Percentiles rank a stretch among this genome's conserved stretches.
Conservation (phyloP, 2,329 filamentous ascomycete species). For the Cercospora zeina region DNA sequence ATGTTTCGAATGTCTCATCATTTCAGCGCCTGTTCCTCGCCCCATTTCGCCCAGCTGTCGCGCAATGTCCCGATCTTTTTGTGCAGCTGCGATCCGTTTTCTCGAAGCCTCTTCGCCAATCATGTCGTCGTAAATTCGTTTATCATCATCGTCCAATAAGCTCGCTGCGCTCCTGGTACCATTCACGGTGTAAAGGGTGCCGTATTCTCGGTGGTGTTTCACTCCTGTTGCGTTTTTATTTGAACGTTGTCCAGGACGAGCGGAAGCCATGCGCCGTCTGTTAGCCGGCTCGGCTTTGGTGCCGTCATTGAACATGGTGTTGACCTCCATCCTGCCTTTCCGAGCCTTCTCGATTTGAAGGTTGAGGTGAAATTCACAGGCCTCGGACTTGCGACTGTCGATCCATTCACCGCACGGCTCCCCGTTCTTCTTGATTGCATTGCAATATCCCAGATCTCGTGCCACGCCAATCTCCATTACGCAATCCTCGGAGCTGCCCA, state of each 20-base stretch:
- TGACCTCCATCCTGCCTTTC: constrained; percentile 73
- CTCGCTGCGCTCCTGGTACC: constrained; percentile 54
- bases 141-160: constrained; percentile 65
- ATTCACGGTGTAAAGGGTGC: constrained; percentile 48
- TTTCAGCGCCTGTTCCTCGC: constrained; percentile 67
- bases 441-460: constrained; percentile 85
- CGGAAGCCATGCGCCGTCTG: constrained; percentile 20
- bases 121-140: constrained; percentile 55
- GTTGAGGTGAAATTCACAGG: constrained; percentile 91
- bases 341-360: constrained; percentile 71
- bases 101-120: constrained; percentile 62
- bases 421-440: constrained; percentile 80
- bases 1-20: constrained; percentile 55
- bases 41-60: constrained; percentile 66
- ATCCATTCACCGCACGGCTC: constrained; percentile 80
- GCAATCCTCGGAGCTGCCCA: constrained; percentile 83
- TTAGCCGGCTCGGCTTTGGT: constrained; percentile 16
- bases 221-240: constrained; percentile 43
- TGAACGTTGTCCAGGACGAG: constrained; percentile 19
- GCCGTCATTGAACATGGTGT: constrained; percentile 55
- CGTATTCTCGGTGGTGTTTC: constrained; percentile 60
- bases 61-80: constrained; percentile 72
- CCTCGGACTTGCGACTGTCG: constrained; percentile 81
- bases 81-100: constrained; percentile 63
- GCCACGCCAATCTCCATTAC: constrained; percentile 85